A percentile compares a stretch with the other conserved stretches of the same genome.
Conservation (phyloP, 1,284 basidiomycete species). For the Apiotrichum porosum region DNA sequence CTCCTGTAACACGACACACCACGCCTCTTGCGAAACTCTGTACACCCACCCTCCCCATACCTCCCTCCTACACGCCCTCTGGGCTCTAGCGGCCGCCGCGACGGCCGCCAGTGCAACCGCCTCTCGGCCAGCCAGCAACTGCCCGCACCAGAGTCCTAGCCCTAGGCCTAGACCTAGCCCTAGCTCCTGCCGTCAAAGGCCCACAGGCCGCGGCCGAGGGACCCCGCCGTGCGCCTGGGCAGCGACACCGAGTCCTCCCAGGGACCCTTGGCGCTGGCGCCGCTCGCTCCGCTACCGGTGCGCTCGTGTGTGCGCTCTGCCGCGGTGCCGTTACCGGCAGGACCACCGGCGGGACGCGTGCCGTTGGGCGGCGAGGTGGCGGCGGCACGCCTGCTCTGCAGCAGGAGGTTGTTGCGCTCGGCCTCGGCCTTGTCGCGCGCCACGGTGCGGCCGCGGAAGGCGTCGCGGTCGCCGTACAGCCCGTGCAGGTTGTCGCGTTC, state of each 20-base stretch:
- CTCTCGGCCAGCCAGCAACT: no score
- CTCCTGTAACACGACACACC: no score
- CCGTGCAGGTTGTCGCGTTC: conserved; percentile 5
- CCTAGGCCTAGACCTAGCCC: no score
- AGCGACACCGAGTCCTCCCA: conserved; percentile 17
- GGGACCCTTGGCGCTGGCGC: neutral
- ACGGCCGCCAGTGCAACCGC: no score
- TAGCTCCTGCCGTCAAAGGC: conserved; percentile 30
- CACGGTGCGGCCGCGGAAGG: no score
- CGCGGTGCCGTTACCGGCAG: neutral
- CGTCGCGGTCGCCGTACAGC: neutral
- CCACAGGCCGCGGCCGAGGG: conserved; percentile 34
- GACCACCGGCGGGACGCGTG: neutral
- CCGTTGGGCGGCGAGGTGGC: conserved; percentile 27
- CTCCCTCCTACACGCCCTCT: no score
- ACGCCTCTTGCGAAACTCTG: no score
- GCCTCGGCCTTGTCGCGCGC: conserved; percentile 19
- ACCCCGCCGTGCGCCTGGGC: conserved; percentile 18
- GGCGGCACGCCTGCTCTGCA: conserved; percentile 27
- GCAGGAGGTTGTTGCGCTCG: conserved; percentile 33
- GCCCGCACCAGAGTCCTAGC: no score
- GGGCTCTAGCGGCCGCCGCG: no score
- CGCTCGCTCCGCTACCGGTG: neutral
- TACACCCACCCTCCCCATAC: no score
- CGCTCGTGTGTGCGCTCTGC: conserved; percentile 3